Base-by-base conservation (phyloP, 1,139 yeast genomes). In the Saccharomyces hybrid region DNA sequence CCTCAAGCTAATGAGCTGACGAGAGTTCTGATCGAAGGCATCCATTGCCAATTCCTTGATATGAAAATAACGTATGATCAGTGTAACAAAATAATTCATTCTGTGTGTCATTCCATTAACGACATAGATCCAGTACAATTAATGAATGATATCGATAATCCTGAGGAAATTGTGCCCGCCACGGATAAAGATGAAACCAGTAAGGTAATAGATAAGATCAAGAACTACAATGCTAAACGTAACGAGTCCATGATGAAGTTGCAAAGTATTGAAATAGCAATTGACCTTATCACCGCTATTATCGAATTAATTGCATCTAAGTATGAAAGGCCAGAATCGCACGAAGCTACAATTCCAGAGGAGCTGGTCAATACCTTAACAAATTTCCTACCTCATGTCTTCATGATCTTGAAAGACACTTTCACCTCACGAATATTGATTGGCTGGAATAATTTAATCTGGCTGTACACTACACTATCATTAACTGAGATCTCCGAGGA, bases 201-300 rank as follows among this genome's bases (percentile, higher is more conserved):
- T 51, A 77, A 78, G 57, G 75, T 81, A 19, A 73, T 74, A 23
- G 69, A 73, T 1, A 71, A 71, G 46, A 67, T 74, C 32, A 73
- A 73, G 47, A 73, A 74, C 47, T 70, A 73, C 27, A 71, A 73
- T 6, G 79, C 76, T 46, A 73, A 72, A 31, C 70, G 74, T 52
- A 69, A 73, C 8, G 69, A 68, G 14, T 83, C 88, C 6, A 78
- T 82, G 60, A 72, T 79, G 47, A 77, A 80, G 50, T 70, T 86
- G 49, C 84, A 82, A 66, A 78, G 86, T 3, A 74, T 87, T 32
- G 96, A 88, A 62, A 77, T 84, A 0, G 76, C 86, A 0, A 72
- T 90, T 44, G 97, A 91, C 66, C 70, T 91, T 41, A 75, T 88
- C 34, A 83, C 97, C 0, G 84, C 93, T 1, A 74, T 84, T 6